Evolutionary conservation across 192 early-diverging fungal species (phyloP), one percentile per base, ranked within the genome.

Genomic region (Coemansia sp.): DNA sequence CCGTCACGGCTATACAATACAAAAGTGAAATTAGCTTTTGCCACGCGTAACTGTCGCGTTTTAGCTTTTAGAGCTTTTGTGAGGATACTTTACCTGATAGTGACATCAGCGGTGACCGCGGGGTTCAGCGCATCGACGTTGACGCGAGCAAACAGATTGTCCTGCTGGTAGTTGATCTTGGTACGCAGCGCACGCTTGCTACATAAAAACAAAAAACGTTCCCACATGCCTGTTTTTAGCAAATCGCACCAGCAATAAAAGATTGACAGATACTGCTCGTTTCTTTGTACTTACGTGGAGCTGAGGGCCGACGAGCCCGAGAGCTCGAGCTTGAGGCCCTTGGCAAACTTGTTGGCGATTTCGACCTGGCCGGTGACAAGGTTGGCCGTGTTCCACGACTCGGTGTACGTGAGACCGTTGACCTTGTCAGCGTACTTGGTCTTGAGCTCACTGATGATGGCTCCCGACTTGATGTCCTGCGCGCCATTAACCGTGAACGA

Each of bases 361-460:
- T 98, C 97, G 63, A 98, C 84, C 83, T 95, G 89, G 60, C 89
- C 92, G 62, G 89, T 91, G 48, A 99, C 81, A 57, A 94, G 84
- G 86, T 98, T 98, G 79, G 82, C 84, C 59, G 95, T 94, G 81
- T 90, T 95, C 97, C 97, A 99, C 56, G 92, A 86, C 84, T 97
- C 94, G 70, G 96, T 98, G 82, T 98, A 89, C 65, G 93, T 91
- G 22, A 98, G 84, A 70, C 97, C 97, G 66, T 90, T 92, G 69
- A 88, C 79, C 86, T 92, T 94, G 89, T 98, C 94, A 53, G 86
- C 67, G 82, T 96, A 98, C 88, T 98, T 99, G 83, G 92, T 91
- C 89, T 97, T 96, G 76, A 99, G 85, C 73, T 99, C 96, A 82
- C 92, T 92, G 70, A 90, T 86, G 72, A 99, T 98, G 73, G 81